Conservation (phyloP, 2,329 filamentous ascomycete genomes). For the Helminthosporium solani region DNA sequence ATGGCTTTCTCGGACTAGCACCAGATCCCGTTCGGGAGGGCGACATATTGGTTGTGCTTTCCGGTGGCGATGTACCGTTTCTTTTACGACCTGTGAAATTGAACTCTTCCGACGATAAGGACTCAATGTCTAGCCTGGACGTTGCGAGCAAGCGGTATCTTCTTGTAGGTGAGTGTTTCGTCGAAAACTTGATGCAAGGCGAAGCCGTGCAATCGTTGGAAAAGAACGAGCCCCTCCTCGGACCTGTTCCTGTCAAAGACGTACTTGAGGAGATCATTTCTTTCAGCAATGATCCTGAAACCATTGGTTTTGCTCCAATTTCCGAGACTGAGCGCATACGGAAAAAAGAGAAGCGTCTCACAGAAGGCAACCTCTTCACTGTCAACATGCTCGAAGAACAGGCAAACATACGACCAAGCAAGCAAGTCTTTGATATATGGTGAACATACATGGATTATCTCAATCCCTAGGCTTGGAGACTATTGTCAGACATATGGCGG, state of each 20-base stretch:
- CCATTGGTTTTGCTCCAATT: neutral
- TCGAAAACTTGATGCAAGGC: conserved; percentile 7
- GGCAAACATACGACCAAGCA: neutral
- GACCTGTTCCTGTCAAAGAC: neutral
- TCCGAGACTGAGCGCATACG: neutral
- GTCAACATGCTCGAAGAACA: neutral
- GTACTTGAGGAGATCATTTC: neutral
- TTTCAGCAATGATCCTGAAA: neutral
- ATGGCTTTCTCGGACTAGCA: conserved; percentile 9
- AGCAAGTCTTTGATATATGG: neutral
- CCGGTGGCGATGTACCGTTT: conserved; percentile 8
- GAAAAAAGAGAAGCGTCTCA: neutral
- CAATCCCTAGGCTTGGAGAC: neutral
- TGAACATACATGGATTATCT: neutral
- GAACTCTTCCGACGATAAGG: neutral
- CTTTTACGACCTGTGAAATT: conserved; percentile 4
- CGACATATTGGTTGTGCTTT: conserved; percentile 6
- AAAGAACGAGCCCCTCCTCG: neutral
- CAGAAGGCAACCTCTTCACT: neutral
- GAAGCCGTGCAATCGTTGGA: conserved; percentile 3
- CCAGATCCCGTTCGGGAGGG: conserved; percentile 7
- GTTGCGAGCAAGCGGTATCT: neutral
- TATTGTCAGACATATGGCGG: neutral
- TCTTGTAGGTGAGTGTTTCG: conserved; percentile 10
- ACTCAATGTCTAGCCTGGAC: neutral